These are phyloP conservation scores for Globisporangium canariense DNA, from an alignment of 352 stramenopile genomes.

Conservation along the genomic window DNA sequence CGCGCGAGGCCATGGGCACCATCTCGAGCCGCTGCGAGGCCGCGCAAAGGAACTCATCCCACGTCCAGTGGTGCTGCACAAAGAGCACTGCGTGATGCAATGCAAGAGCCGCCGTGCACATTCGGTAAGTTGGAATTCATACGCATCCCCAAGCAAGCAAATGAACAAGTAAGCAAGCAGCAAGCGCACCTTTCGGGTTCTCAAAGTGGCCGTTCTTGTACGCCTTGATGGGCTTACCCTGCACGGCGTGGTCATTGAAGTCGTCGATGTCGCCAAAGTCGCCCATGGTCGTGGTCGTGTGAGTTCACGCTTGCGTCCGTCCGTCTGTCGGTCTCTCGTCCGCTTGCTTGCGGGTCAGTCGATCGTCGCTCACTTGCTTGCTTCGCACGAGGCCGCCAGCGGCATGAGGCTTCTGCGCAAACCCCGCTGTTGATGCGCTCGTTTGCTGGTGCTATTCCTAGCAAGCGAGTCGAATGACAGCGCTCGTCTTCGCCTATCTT, in stretches of 20 bases:
- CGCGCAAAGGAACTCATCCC: constrained; percentile 82
- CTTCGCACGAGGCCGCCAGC: neutral
- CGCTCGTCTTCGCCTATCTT: neutral
- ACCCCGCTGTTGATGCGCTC: neutral
- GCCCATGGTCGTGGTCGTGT: constrained; percentile 28
- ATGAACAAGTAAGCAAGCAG: neutral
- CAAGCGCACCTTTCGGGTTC: constrained; percentile 51
- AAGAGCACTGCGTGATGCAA: constrained; percentile 41
- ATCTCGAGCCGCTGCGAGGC: constrained; percentile 80
- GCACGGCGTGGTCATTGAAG: constrained; percentile 77
- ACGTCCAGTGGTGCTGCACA: constrained; percentile 84
- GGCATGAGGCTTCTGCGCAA: constrained; percentile 1
- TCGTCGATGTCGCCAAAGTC: constrained; percentile 80
- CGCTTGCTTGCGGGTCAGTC: neutral
- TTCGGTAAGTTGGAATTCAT: neutral
- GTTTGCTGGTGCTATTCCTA: constrained; percentile 5
- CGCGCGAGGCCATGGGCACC: constrained; percentile 72
- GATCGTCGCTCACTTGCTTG: neutral
- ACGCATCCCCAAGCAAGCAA: neutral
- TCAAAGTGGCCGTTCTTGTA: constrained; percentile 81
- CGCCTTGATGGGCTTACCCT: constrained; percentile 73
- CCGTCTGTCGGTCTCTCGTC: neutral
- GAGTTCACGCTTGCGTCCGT: neutral
- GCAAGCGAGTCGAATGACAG: neutral
- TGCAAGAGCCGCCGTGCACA: neutral